These are phyloP conservation scores for Solanum microdontum DNA, from an alignment of 257 asterid species.

Conservation along the genomic window DNA sequence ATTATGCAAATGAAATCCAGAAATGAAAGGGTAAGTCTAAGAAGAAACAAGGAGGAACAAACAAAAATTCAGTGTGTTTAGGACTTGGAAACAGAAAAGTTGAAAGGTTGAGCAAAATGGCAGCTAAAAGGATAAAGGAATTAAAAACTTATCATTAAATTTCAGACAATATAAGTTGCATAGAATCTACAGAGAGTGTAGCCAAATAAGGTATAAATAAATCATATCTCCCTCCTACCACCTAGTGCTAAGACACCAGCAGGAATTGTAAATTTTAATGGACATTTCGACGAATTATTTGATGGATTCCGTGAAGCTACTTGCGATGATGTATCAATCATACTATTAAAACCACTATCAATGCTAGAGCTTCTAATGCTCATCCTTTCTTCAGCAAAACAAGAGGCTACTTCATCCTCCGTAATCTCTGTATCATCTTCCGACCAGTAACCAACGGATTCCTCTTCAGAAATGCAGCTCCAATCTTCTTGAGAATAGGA, in stretches of 20 bases:
- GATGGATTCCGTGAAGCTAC: constrained; percentile 10
- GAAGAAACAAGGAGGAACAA: not conserved
- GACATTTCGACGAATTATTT: constrained; percentile 12
- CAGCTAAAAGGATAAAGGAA: not conserved
- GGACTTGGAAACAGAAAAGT: not conserved
- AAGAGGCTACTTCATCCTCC: constrained; percentile 18
- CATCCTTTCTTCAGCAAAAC: constrained; percentile 9
- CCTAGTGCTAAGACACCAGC: constrained; percentile 37
- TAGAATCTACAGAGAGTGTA: not conserved
- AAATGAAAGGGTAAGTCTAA: not conserved
- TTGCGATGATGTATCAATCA: constrained; percentile 16
- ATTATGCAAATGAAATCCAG: not conserved
- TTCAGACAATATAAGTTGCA: not conserved
- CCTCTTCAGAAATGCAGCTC: constrained; percentile 19
- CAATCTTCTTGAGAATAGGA: constrained; percentile 16
- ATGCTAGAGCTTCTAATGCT: constrained; percentile 9
- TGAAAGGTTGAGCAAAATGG: not conserved
- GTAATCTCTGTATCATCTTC: constrained; percentile 32
- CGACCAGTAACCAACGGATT: constrained; percentile 26
- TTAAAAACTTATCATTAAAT: not conserved
- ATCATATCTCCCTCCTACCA: not conserved
- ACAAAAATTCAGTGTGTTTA: not conserved
- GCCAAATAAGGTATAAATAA: not conserved
- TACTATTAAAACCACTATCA: constrained; percentile 15
- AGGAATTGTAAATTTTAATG: constrained; percentile 40